These are phyloP conservation scores for Wickerhamiella infanticola DNA, from an alignment of 1,139 yeast species.

Conservation along the genomic window DNA sequence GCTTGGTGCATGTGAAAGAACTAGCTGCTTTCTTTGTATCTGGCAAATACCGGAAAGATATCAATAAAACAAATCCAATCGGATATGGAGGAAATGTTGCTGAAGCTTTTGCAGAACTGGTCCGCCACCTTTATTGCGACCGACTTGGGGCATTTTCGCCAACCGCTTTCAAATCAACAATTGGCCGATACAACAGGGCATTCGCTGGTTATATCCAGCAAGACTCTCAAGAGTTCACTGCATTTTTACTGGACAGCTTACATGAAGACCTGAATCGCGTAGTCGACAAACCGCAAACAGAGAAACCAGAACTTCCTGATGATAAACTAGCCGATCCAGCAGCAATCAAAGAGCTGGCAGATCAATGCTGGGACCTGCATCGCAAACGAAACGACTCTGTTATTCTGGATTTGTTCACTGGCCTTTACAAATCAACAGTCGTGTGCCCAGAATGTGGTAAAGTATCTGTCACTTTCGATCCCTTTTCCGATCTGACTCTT, in stretches of 20 bases:
- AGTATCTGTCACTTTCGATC: slow-evolving; percentile 83
- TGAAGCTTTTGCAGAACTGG: slow-evolving; percentile 47
- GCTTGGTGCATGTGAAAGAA: slow-evolving; percentile 78
- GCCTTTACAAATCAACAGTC: slow-evolving; percentile 76
- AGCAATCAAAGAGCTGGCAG: slow-evolving; percentile 49
- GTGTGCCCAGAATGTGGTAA: slow-evolving; percentile 76
- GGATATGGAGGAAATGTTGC: slow-evolving; percentile 81
- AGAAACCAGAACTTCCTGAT: slow-evolving; percentile 68
- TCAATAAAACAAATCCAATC: slow-evolving; percentile 64
- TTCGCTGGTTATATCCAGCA: slow-evolving; percentile 86
- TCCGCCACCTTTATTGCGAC: slow-evolving; percentile 41
- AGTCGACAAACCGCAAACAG: slow-evolving; percentile 66
- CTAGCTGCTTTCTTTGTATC: slow-evolving; percentile 50
- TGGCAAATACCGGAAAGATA: slow-evolving; percentile 38
- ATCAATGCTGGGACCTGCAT: slow-evolving; percentile 69
- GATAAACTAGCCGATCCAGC: slow-evolving; percentile 36
- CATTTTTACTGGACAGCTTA: slow-evolving; percentile 77
- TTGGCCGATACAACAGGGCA: slow-evolving; percentile 68
- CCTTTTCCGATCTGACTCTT: slow-evolving; percentile 77
- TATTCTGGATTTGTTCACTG: slow-evolving; percentile 74
- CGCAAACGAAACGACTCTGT: slow-evolving; percentile 71
- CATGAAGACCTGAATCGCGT: slow-evolving; percentile 90
- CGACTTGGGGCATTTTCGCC: slow-evolving; percentile 34
- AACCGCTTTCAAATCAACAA: slow-evolving; percentile 57
- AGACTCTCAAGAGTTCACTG: slow-evolving; percentile 88